Base-by-base conservation (phyloP, 805 yeast species). In the Yamadazyma paraphyllophila region DNA sequence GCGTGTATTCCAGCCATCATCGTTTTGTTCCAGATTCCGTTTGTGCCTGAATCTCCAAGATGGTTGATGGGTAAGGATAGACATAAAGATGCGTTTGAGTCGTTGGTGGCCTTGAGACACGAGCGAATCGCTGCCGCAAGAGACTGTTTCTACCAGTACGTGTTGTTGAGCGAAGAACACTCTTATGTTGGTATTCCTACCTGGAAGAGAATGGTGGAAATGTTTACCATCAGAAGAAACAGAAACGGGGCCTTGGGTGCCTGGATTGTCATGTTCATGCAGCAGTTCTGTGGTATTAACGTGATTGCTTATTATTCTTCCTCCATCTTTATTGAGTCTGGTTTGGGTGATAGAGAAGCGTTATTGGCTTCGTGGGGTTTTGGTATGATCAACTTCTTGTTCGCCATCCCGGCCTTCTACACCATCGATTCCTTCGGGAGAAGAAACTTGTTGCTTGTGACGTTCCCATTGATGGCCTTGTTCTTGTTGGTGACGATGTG, bases 271-370 rank as follows among this genome's bases (percentile, higher is more conserved):
- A 88, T 89, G 81, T 85, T 88, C 60, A 84, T 85, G 88, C 96
- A 88, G 69, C 96, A 88, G 63, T 85, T 88, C 69, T 88, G 96
- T 67, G 96, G 96, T 55, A 80, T 88, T 62, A 88, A 88, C 59
- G 92, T 88, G 43, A 87, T 88, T 65, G 92, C 95, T 14, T 85
- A 87, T 66, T 88, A 86, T 65, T 85, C 92, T 1, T 83, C 94
- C 0, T 74, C 85, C 8, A 88, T 88, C 47, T 88, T 88, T 66
- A 63, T 75, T 16, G 76, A 82, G 46, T 80, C 90, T 16, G 85
- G 85, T 36, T 82, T 84, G 64, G 64, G 77, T 34, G 80, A 77
- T 49, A 71, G 77, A 50, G 73, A 78, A 47, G 82, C 96, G 0
- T 65, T 88, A 59, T 67, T 85, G 54, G 95, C 95, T 0, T 86